Conservation (phyloP, 1,284 basidiomycete species). For the Pyrrhoderma lamaoense region DNA sequence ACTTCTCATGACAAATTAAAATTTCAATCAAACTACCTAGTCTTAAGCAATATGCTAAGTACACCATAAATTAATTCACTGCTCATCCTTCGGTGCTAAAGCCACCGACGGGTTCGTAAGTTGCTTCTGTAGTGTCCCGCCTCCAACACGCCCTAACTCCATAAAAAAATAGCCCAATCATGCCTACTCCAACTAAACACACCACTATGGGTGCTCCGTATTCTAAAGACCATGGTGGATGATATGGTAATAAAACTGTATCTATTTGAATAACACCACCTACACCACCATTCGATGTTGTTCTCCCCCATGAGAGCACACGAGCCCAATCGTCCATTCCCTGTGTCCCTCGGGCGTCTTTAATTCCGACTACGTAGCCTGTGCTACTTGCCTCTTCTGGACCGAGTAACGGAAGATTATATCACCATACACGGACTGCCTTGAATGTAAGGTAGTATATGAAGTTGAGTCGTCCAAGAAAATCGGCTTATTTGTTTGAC, state of each 20-base stretch:
- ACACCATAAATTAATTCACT: neutral
- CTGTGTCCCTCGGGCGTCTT: conserved; percentile 74
- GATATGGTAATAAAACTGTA: conserved; percentile 76
- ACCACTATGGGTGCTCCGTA: conserved; percentile 60
- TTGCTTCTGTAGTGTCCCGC: conserved; percentile 69
- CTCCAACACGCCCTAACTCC: conserved; percentile 58
- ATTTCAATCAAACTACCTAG: no score
- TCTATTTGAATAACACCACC: conserved; percentile 91
- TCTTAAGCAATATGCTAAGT: neutral
- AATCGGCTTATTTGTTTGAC: conserved; percentile 66
- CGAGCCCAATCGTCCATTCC: conserved; percentile 69
- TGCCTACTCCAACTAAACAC: conserved; percentile 44
- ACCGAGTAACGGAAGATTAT: conserved; percentile 63
- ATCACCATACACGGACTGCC: conserved; percentile 64
- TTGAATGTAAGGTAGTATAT: conserved; percentile 68
- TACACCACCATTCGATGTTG: conserved; percentile 57
- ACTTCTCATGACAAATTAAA: no score
- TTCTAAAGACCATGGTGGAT: conserved; percentile 73
- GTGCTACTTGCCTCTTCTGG: conserved; percentile 33
- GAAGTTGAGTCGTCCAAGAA: conserved; percentile 61
- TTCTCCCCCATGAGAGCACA: conserved; percentile 76
- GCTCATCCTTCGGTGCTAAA: conserved; percentile 48
- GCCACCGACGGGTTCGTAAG: conserved; percentile 77
- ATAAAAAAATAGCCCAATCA: conserved; percentile 68
- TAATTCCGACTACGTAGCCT: conserved; percentile 80